Conservation (phyloP, 371 early-diverging fungal species). For the Vairimorpha ceranae region DNA sequence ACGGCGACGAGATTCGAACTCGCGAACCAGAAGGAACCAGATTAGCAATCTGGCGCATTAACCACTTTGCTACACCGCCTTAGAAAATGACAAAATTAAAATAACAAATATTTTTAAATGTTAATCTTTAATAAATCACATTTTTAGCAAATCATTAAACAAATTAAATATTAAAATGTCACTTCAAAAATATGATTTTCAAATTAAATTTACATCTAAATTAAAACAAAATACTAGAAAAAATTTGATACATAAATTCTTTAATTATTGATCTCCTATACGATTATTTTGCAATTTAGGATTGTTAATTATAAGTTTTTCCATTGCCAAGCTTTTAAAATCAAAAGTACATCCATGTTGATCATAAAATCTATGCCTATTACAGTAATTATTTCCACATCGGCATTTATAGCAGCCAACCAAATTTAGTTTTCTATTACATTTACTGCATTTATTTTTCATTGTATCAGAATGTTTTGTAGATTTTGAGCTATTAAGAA, state of each 20-base stretch:
- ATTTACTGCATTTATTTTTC: conserved; percentile 43
- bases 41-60: conserved; percentile 75
- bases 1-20: conserved; percentile 72
- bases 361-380: conserved; percentile 61
- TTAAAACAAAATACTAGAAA: neutral
- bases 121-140: too few species aligned
- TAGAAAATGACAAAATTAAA: neutral
- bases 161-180: too few species aligned
- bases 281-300: conserved; percentile 56
- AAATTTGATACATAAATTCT: neutral
- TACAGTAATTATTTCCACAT: conserved; percentile 60
- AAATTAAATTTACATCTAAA: too few species aligned
- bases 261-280: conserved; percentile 25
- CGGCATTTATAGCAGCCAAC: conserved; percentile 58
- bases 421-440: conserved; percentile 54
- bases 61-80: conserved; percentile 71
- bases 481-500: neutral
- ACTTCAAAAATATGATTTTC: too few species aligned
- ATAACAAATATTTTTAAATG: neutral
- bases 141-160: too few species aligned
- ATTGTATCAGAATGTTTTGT: conserved; percentile 19
- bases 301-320: conserved; percentile 58
- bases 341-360: conserved; percentile 64
- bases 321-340: conserved; percentile 50
- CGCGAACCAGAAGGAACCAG: conserved; percentile 70